These are phyloP conservation scores for Globisporangium barbulae DNA, from an alignment of 352 stramenopile genomes.

Conservation along the genomic window DNA sequence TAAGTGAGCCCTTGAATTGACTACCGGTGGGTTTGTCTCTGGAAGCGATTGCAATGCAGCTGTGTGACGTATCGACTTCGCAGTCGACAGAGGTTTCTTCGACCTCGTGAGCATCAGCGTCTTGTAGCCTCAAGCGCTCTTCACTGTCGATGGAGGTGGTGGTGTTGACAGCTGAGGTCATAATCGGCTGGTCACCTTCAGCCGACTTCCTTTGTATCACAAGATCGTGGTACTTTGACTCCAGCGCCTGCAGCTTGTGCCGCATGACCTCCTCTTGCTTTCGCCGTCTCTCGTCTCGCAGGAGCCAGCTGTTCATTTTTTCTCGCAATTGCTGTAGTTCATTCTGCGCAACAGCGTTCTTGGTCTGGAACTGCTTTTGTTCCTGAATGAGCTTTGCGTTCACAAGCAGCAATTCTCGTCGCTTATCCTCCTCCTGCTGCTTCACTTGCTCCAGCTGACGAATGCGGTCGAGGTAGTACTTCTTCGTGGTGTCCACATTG, in stretches of 20 bases:
- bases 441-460: constrained; percentile 47
- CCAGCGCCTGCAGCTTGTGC: constrained; percentile 16
- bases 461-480: constrained; percentile 44
- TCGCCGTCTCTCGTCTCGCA: constrained; percentile 46
- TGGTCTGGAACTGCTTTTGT: constrained; percentile 51
- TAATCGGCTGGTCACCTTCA: background rate
- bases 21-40: background rate
- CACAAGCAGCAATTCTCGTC: constrained; percentile 56
- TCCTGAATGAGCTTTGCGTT: constrained; percentile 70
- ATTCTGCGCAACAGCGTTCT: constrained; percentile 21
- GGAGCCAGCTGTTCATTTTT: constrained; percentile 45
- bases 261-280: constrained; percentile 30
- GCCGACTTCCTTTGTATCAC: background rate
- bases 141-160: background rate
- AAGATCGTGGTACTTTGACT: constrained; percentile 14
- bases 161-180: background rate
- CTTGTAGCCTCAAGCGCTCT: background rate
- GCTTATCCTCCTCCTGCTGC: constrained; percentile 43
- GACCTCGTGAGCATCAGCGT: background rate
- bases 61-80: background rate
- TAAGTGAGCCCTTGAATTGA: background rate
- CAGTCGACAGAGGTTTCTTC: background rate
- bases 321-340: constrained; percentile 44
- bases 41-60: background rate
- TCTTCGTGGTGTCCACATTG: constrained; percentile 18